phyloP scores from a whole-genome alignment of 768 basidiomycete species.

The Mycena alexandri region DNA sequence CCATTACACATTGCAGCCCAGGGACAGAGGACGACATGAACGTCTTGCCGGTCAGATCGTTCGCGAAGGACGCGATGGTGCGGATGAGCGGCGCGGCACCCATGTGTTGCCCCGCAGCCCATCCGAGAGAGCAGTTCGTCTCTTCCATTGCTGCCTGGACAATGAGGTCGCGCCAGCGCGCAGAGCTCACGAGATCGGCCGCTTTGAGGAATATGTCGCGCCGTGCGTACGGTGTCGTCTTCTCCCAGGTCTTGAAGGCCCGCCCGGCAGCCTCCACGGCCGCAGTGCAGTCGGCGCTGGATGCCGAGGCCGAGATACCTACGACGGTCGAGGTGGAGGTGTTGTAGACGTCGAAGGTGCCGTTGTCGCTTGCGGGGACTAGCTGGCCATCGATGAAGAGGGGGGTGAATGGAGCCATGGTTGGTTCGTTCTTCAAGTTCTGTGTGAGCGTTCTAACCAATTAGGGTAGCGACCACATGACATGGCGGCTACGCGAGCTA shows the following conservation, averaged over 20 bases:
- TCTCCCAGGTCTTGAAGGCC: constrained; percentile 65
- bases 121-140: constrained; percentile 48
- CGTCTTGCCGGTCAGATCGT: constrained; percentile 57
- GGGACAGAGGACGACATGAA: constrained; percentile 56
- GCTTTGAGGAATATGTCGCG: constrained; percentile 63
- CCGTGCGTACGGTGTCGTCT: constrained; percentile 48
- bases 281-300: constrained; percentile 56
- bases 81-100: constrained; percentile 40
- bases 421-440: no score
- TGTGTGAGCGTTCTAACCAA: not conserved
- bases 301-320: constrained; percentile 60
- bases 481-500: no score
- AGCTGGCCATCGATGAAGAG: constrained; percentile 54
- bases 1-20: constrained; percentile 59
- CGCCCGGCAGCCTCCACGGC: constrained; percentile 60
- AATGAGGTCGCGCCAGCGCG: constrained; percentile 55
- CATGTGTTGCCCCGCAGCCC: constrained; percentile 41
- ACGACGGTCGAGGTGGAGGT: constrained; percentile 57
- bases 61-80: constrained; percentile 50
- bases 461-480: no score
- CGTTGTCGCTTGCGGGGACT: constrained; percentile 46
- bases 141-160: constrained; percentile 52
- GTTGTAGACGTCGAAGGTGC: constrained; percentile 62
- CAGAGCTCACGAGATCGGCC: constrained; percentile 58
- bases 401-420: constrained; percentile 42